phyloP scores from a whole-genome alignment of 2,329 filamentous ascomycete genomes.

The Pseudogymnoascus sp. region DNA sequence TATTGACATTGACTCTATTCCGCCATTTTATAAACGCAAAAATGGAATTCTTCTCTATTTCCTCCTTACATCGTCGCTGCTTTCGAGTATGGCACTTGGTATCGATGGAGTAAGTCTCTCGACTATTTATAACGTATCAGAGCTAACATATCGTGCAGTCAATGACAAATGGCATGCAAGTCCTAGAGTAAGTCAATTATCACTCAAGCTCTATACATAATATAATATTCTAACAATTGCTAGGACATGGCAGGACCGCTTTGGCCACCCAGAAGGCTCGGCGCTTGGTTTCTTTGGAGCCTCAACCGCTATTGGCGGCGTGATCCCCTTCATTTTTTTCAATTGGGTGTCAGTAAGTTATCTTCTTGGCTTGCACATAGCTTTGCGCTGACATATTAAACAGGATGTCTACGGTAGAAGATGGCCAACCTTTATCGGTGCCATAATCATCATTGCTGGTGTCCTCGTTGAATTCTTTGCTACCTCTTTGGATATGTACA shows the following conservation, averaged over 20 bases:
- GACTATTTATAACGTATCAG: background rate
- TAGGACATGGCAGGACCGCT: slow-evolving; percentile 30
- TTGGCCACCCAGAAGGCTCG: slow-evolving; percentile 32
- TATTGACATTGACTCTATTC: slow-evolving; percentile 19
- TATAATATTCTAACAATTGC: background rate
- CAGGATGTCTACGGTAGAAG: slow-evolving; percentile 24
- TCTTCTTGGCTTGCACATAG: background rate
- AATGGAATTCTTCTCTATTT: slow-evolving; percentile 37
- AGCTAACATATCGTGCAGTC: slow-evolving; percentile 17
- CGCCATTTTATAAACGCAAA: slow-evolving; percentile 22
- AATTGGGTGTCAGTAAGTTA: background rate
- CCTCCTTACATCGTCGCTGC: slow-evolving; percentile 34
- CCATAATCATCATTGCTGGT: slow-evolving; percentile 32
- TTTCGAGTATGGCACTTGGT: slow-evolving; percentile 35
- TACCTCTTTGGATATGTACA: slow-evolving; percentile 30
- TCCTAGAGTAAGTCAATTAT: slow-evolving; percentile 21
- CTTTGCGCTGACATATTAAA: background rate
- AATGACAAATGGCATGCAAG: slow-evolving; percentile 36
- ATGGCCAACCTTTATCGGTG: slow-evolving; percentile 30
- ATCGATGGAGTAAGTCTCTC: slow-evolving; percentile 32
- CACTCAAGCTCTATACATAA: background rate
- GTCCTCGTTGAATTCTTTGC: slow-evolving; percentile 32
- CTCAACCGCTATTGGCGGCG: slow-evolving; percentile 33
- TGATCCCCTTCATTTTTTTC: slow-evolving; percentile 23
- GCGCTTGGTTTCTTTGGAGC: slow-evolving; percentile 34